Evolutionary conservation across 345 rosid genomes (phyloP), one percentile per base, ranked within the genome.

Genomic region (Arabis hirsuta): DNA sequence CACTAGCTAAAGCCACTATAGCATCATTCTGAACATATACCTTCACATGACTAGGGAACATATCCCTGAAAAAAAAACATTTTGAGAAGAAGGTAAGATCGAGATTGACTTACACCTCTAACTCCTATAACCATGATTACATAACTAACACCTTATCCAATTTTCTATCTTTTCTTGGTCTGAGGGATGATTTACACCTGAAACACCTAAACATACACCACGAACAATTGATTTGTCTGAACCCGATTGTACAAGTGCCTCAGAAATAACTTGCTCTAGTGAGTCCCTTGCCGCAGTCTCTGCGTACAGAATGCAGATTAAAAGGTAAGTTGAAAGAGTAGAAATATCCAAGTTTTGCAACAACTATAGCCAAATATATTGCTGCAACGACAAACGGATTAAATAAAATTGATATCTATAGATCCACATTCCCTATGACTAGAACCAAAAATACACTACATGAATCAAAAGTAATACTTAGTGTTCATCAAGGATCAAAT

Each of bases 131-230:
- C 29, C 31, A 3, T 65, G 36, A 56, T 29, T 9, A 56, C 13
- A 20, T 16, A 39, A 58, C 14, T 48, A 66, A 26, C 47, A 74
- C 99, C 99, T 92, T 67, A 95, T 91, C 99, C 97, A 95, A 55
- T 67, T 74, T 68, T 87, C 64, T 47, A 92, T 79, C 75, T 94
- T 81, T 73, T 83, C 82, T 82, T 90, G 87, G 79, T 95, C 98
- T 4, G 91, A 84, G 48, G 94, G 91, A 78, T 90, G 97, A 68
- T 95, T 90, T 27, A 95, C 99, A 73, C 98, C 99, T 51, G 99
- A 90, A 52, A 95, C 94, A 3, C 92, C 96, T 73, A 94, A 86
- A 79, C 96, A 94, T 58, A 94, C 96, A 78, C 93, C 91, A 3
- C 81, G 82, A 42, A 94, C 97, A 24, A 84, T 83, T 55, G 93